phyloP scores from a whole-genome alignment of 352 stramenopile genomes.

The Halophytophthora polymorphica region DNA sequence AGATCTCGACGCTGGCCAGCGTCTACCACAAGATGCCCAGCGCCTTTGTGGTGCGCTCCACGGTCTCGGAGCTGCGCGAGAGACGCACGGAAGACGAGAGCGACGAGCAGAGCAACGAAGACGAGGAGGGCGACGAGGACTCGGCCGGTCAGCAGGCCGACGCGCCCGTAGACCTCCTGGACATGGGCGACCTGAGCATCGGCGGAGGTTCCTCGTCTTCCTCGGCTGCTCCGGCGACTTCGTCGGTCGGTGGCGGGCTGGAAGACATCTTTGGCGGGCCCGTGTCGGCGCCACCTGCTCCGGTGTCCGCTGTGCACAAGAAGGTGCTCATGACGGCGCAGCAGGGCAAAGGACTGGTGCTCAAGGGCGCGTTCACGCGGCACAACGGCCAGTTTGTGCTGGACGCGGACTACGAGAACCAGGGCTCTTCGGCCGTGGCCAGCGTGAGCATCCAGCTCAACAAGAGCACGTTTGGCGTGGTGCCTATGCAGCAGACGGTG shows the following conservation, averaged over 20 bases:
- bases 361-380: constrained; percentile 76
- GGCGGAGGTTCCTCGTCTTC: constrained; percentile 43
- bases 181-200: constrained; percentile 85
- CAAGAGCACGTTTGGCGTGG: constrained; percentile 97
- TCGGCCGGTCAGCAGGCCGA: constrained; percentile 57
- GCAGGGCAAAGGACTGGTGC: constrained; percentile 88
- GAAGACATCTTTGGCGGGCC: constrained; percentile 86
- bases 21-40: constrained; percentile 97
- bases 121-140: constrained; percentile 65
- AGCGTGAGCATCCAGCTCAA: constrained; percentile 96
- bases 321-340: constrained; percentile 76
- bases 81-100: constrained; percentile 53
- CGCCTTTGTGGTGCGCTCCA: constrained; percentile 83
- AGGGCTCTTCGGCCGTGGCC: constrained; percentile 81
- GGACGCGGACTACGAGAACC: constrained; percentile 87
- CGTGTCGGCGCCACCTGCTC: constrained; percentile 25
- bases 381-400: constrained; percentile 62
- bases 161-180: constrained; percentile 65
- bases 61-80: constrained; percentile 69
- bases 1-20: constrained; percentile 97
- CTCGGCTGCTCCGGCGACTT: constrained; percentile 23
- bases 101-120: constrained; percentile 55
- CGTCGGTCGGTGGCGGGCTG: constrained; percentile 36
- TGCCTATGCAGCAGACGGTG: constrained; percentile 91
- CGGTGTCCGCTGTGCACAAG: constrained; percentile 40